Base-by-base conservation (phyloP, 768 basidiomycete genomes). In the Amanita subjunquillea region DNA sequence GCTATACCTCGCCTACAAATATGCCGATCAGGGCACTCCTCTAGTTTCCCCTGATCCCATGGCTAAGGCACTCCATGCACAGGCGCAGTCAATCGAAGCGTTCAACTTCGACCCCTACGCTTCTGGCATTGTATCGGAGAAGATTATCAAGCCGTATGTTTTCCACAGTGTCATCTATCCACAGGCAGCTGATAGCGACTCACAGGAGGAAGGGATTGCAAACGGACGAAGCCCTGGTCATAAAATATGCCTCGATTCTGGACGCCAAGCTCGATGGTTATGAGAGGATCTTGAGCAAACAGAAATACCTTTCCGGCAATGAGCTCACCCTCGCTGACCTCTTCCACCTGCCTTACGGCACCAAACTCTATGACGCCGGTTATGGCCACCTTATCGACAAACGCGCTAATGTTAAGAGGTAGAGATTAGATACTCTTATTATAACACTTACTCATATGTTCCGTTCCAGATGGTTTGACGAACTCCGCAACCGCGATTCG, bases 281-380 rank as follows among this genome's bases (percentile, higher is more conserved):
- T 62, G 81, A 85, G 27, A 52, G 57, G 10, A 78, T 85, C 50
- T 68, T 86, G 25, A 62, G 69, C 22, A 82, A 79, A 62, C 73
- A 77, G 54, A 73, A 71, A 54, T 57, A 79, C 61, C 59, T 83
- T 34, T 78, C 73, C 13, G 81, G 81, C 0, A 68, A 83, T 58
- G 79, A 63, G 15, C 17, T 84, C 49, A 80, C 78, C 6, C 66
- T 83, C 1, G 79, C 76, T 3, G 83, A 84, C 59, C 67, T 84
- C 9, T 75, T 73, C 63, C 80, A 82, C 60, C 60, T 83, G 30
- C 73, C 80, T 0, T 74, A 72, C 46, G 67, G 60, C 1, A 20
- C 51, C 2, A 7, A 42, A 23, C 41, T 42, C 23, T 42, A 42
- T 12, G 17, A 20, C 59, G 48, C 57, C 68, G 70, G 69, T 1